Evolutionary conservation across 83 land plant genomes (phyloP), one percentile per base, ranked within the genome.

Genomic region (Isoetes engelmannii): DNA sequence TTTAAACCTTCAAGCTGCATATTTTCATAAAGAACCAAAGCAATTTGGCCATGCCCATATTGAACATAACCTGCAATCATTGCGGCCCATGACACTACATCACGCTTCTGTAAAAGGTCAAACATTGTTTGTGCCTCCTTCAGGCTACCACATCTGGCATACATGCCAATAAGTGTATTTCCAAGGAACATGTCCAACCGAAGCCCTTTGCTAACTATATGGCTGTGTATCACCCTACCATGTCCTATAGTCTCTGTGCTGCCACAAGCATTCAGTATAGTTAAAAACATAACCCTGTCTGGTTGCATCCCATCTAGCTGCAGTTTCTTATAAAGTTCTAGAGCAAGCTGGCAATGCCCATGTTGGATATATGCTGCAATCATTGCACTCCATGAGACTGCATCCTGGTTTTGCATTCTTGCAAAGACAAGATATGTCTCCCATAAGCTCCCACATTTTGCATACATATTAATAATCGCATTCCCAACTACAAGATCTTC

Each of bases 51-150:
- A 7, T 50, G 46, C 1, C 70, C 73, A 66, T 45, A 7, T 12
- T 51, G 45, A 73, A 50, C 20, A 37, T n/a, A 60, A 48, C 73
- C 48, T n/a, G 47, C 12, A 65, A 71, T 61, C 71, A 68, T 68
- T 6, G 50, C 41, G 15, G 44, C 50, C 70, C 70, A 65, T 6
- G 50, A n/a, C 10, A 8, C 68, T 4, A 46, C 51, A 65, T 15
- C 15, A 15, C 19, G 15, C 9, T 45, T 44, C 5, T 20, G 51
- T 7, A 9, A n/a, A 47, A 4, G 17, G 37, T 65, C 37, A 65
- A 46, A 65, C 51, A 47, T 28, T 5, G 28, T 46, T 18, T 4
- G 15, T 6, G 51, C 68, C 5, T 65, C 68, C 5, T 46, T 12
- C 4, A 65, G 5, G 51, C 51, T 65, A 5, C 48, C 51, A 44